Evolutionary conservation across 805 yeast species (phyloP).

Genomic region (Teunomyces lycoperdinae): DNA sequence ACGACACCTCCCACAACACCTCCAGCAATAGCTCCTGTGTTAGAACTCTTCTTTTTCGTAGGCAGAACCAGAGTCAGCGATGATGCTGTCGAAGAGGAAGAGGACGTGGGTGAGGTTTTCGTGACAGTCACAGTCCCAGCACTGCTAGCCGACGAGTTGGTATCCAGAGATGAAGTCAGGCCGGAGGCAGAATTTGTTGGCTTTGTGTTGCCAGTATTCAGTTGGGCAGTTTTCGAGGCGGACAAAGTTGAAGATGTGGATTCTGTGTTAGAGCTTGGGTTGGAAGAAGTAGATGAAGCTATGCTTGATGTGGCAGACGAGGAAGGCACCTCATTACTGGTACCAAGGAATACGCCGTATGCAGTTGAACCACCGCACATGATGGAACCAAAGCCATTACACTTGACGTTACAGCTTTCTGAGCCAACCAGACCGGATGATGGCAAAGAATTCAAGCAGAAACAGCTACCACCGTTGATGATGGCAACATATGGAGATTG

Average conservation of each 20-base stretch:
- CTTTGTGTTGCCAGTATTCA: background rate
- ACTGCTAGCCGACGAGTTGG: background rate
- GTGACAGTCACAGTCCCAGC: slow-evolving; percentile 1
- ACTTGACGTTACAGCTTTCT: slow-evolving; percentile 25
- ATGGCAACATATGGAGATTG: slow-evolving; percentile 38
- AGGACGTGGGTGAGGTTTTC: slow-evolving; percentile 4
- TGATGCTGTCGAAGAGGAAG: background rate
- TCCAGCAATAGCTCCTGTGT: slow-evolving; percentile 42
- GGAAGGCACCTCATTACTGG: slow-evolving; percentile 13
- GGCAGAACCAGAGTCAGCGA: slow-evolving; percentile 1
- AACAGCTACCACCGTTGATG: slow-evolving; percentile 34
- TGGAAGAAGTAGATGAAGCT: background rate
- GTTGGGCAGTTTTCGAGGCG: background rate
- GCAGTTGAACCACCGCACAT: slow-evolving; percentile 39
- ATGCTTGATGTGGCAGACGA: slow-evolving; percentile 3
- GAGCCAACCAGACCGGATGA: slow-evolving; percentile 12
- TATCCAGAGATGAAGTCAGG: background rate
- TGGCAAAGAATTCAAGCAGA: slow-evolving; percentile 36
- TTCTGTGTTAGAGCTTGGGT: background rate
- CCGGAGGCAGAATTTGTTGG: background rate
- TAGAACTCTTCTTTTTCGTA: slow-evolving; percentile 20
- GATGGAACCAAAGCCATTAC: slow-evolving; percentile 33
- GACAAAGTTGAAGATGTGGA: background rate
- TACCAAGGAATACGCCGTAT: slow-evolving; percentile 29
- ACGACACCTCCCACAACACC: slow-evolving; percentile 46